Conservation (phyloP, 768 basidiomycete genomes). For the Lactarius vividus region DNA sequence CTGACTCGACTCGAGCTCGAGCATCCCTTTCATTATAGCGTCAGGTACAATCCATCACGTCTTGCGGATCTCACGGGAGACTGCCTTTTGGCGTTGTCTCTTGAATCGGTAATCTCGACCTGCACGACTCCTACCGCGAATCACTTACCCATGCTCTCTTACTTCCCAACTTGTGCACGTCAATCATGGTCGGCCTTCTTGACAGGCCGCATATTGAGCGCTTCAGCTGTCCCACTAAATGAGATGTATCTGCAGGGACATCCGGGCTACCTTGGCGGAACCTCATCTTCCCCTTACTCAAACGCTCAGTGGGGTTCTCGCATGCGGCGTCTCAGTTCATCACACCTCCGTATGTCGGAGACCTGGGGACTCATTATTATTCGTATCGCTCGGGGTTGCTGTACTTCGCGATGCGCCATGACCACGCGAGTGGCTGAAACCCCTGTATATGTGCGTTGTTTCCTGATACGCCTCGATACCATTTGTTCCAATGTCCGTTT, state of each 20-base stretch:
- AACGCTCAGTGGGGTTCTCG: neutral
- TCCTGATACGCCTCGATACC: neutral
- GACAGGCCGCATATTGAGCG: slow-evolving; percentile 6
- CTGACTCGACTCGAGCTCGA: neutral
- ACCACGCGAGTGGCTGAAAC: slow-evolving; percentile 15
- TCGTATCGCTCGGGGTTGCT: neutral
- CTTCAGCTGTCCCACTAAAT: slow-evolving; percentile 2
- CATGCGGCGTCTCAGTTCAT: slow-evolving; percentile 6
- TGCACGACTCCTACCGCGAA: neutral
- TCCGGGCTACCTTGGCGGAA: neutral
- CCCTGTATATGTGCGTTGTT: neutral
- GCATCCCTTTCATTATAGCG: neutral
- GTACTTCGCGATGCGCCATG: neutral
- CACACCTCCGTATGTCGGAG: neutral
- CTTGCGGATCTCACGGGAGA: neutral
- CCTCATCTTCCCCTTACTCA: neutral
- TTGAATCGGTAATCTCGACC: neutral
- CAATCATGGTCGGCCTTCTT: slow-evolving; percentile 8
- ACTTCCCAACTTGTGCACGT: slow-evolving; percentile 13
- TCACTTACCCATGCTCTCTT: slow-evolving; percentile 2
- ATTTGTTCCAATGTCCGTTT: neutral
- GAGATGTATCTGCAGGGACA: slow-evolving; percentile 3
- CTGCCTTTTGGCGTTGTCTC: slow-evolving; percentile 1
- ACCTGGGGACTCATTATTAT: neutral
- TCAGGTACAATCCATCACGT: neutral